Conservation (phyloP, 2,329 filamentous ascomycete species). For the Hypoxylon sp. region DNA sequence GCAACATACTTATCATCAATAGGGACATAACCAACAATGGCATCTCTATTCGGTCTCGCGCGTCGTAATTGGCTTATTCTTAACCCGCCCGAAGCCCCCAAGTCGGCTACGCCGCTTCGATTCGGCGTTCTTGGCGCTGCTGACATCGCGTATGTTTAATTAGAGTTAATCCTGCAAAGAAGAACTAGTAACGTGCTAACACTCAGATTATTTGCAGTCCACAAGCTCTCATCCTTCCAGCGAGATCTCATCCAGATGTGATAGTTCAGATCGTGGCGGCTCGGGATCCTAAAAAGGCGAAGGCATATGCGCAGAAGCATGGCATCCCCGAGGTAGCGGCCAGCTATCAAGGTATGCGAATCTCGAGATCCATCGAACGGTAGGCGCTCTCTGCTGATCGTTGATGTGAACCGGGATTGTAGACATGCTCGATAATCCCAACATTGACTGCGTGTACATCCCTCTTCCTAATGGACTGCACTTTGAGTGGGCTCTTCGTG, state of each 20-base stretch:
- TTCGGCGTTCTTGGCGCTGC: conserved; percentile 60
- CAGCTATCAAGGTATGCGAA: conserved; percentile 61
- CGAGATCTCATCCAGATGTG: conserved; percentile 66
- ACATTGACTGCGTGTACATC: conserved; percentile 65
- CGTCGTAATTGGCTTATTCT: conserved; percentile 46
- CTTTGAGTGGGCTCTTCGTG: conserved; percentile 62
- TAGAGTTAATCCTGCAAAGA: conserved; percentile 3
- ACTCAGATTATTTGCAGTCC: conserved; percentile 50
- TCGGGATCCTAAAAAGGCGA: conserved; percentile 61
- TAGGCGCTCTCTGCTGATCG: neutral
- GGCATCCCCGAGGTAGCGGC: conserved; percentile 63
- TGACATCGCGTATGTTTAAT: conserved; percentile 54
- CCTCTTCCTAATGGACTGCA: conserved; percentile 60
- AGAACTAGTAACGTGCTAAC: neutral
- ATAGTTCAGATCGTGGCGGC: conserved; percentile 66
- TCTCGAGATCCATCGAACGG: neutral
- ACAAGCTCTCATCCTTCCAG: conserved; percentile 61
- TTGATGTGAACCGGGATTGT: neutral
- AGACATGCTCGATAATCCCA: conserved; percentile 57
- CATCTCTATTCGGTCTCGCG: conserved; percentile 40
- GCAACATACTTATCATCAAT: neutral
- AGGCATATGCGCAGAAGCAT: conserved; percentile 64
- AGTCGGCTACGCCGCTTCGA: conserved; percentile 48
- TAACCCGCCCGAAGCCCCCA: conserved; percentile 42
- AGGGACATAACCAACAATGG: conserved; percentile 32